Evolutionary conservation across 2,329 filamentous ascomycete genomes (phyloP).

Genomic region (Penicillium nordicum): DNA sequence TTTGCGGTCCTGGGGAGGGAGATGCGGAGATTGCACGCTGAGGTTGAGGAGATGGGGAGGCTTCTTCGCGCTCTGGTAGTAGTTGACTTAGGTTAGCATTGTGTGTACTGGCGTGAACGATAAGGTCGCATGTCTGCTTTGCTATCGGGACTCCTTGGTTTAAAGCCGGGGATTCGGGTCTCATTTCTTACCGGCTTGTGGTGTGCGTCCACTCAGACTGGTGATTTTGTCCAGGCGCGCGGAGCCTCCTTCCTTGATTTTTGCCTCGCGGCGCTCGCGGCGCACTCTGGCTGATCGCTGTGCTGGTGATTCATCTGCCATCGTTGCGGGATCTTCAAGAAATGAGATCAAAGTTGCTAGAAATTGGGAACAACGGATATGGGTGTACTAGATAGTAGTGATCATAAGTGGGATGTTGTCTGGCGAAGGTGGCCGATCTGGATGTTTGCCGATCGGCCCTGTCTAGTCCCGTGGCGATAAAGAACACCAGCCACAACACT

Average conservation of each 20-base stretch:
- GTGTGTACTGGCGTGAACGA: not conserved
- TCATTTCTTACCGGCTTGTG: conserved; percentile 36
- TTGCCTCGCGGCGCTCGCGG: conserved; percentile 61
- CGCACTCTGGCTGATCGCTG: conserved; percentile 57
- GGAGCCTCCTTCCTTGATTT: conserved; percentile 57
- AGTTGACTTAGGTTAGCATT: conserved; percentile 8
- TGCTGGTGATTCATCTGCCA: conserved; percentile 47
- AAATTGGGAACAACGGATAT: not conserved
- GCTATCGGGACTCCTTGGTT: not conserved
- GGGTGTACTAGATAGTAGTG: not conserved
- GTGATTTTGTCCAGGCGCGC: conserved; percentile 62
- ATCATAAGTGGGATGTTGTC: not conserved
- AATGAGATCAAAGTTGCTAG: not conserved
- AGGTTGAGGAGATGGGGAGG: conserved; percentile 21
- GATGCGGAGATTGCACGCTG: conserved; percentile 22
- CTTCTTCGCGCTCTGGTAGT: conserved; percentile 26
- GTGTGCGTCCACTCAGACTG: conserved; percentile 53
- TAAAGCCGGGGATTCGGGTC: not conserved
- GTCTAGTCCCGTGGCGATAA: conserved; percentile 19
- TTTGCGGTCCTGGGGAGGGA: conserved; percentile 26
- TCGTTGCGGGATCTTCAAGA: conserved; percentile 9
- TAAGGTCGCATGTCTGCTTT: not conserved
- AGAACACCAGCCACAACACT: conserved; percentile 8
- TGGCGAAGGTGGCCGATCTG: not conserved
- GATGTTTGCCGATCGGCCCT: not conserved